Evolutionary conservation across 768 basidiomycete genomes (phyloP).

Genomic region (Mycena galopus): DNA sequence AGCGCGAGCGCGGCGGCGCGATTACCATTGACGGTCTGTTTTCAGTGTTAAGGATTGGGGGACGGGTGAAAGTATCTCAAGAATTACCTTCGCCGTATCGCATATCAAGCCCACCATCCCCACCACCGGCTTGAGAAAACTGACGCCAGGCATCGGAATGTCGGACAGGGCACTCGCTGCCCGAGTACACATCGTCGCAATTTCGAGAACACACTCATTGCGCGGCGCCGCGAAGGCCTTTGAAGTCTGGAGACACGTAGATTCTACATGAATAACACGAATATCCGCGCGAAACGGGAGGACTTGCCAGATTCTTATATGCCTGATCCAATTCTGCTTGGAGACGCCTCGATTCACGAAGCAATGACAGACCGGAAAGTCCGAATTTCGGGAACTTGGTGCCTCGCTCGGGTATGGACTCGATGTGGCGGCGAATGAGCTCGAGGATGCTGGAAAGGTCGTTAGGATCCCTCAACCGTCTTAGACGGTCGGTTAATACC

Average conservation of each 20-base stretch:
- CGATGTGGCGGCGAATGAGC: not conserved
- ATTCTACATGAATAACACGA: not conserved
- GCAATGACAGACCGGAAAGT: not conserved
- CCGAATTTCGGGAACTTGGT: not conserved
- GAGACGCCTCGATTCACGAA: not conserved
- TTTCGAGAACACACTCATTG: not conserved
- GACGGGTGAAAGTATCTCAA: no score
- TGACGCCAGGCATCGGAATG: not conserved
- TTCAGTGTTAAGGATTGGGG: not conserved
- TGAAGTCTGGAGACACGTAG: not conserved
- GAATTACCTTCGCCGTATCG: not conserved
- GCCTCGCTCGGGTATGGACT: not conserved
- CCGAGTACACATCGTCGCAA: not conserved
- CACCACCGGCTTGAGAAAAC: not conserved
- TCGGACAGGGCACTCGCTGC: not conserved
- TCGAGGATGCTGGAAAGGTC: not conserved
- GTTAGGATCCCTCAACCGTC: not conserved
- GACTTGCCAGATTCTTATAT: not conserved
- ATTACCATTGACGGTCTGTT: not conserved
- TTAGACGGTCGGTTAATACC: not conserved
- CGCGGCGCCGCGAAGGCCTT: not conserved
- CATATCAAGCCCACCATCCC: not conserved
- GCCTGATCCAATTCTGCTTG: not conserved
- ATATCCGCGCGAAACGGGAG: no score
- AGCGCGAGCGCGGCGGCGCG: not conserved